phyloP scores from a whole-genome alignment of 108 stramenopile species.

The Nitzschia sp. region DNA sequence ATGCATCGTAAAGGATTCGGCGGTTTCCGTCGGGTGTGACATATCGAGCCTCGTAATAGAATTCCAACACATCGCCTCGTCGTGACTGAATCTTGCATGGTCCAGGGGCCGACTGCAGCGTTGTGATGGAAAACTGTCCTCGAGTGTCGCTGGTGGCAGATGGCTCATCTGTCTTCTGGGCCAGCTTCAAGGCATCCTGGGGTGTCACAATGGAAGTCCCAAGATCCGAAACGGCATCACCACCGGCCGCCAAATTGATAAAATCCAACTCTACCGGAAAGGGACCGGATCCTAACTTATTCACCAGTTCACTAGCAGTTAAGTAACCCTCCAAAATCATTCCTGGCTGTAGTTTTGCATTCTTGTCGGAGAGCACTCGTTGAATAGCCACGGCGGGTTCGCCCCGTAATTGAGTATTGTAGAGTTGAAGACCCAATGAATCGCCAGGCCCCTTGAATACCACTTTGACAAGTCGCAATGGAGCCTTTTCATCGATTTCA shows the following conservation, averaged over 20 bases:
- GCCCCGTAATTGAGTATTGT: slow-evolving; percentile 18
- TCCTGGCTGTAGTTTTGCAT: slow-evolving; percentile 23
- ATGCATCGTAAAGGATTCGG: slow-evolving; percentile 45
- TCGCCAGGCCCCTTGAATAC: not conserved
- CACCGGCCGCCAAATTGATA: slow-evolving; percentile 49
- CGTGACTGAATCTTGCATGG: slow-evolving; percentile 41
- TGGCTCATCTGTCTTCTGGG: slow-evolving; percentile 27
- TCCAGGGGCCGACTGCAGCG: slow-evolving; percentile 5
- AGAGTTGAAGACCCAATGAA: slow-evolving; percentile 25
- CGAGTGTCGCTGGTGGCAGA: not conserved
- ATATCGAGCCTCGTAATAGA: slow-evolving; percentile 50
- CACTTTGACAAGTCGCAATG: not conserved
- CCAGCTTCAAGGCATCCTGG: slow-evolving; percentile 53
- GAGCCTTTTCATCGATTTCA: not conserved
- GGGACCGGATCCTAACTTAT: slow-evolving; percentile 39
- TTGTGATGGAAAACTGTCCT: slow-evolving; percentile 25
- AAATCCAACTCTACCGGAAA: slow-evolving; percentile 55
- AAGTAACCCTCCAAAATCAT: slow-evolving; percentile 32
- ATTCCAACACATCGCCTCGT: slow-evolving; percentile 62
- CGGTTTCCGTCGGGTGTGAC: slow-evolving; percentile 12
- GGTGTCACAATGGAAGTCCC: slow-evolving; percentile 48
- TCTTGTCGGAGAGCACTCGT: slow-evolving; percentile 10
- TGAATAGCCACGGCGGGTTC: slow-evolving; percentile 23
- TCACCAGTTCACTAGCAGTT: slow-evolving; percentile 23
- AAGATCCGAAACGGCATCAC: slow-evolving; percentile 58